Evolutionary conservation across 2,329 filamentous ascomycete genomes (phyloP).

Genomic region (Neonectria magnoliae): DNA sequence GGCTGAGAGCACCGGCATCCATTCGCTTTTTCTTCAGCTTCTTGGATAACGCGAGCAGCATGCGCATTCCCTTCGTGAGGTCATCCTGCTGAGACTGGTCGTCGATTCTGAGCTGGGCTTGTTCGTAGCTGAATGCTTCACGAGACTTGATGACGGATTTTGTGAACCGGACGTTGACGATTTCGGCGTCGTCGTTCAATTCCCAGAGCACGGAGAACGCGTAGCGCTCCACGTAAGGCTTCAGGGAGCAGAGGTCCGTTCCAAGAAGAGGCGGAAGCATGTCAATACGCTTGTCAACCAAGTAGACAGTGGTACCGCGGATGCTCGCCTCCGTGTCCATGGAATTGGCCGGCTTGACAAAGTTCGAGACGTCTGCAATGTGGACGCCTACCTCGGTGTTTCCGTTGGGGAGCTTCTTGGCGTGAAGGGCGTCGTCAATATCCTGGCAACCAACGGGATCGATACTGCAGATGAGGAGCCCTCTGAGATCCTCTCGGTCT

Average conservation of each 20-base stretch:
- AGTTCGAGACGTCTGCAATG: constrained; percentile 99
- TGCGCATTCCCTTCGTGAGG: constrained; percentile 88
- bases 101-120: constrained; percentile 93
- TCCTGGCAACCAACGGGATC: constrained; percentile 96
- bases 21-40: constrained; percentile 95
- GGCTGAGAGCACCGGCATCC: constrained; percentile 92
- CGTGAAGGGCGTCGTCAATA: constrained; percentile 97
- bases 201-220: constrained; percentile 92
- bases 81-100: constrained; percentile 88
- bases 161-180: constrained; percentile 87
- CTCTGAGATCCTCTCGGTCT: constrained; percentile 83
- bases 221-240: constrained; percentile 95
- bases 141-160: constrained; percentile 98
- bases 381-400: constrained; percentile 97
- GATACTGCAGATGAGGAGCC: constrained; percentile 94
- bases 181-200: constrained; percentile 83
- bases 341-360: constrained; percentile 94
- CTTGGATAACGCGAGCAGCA: constrained; percentile 87
- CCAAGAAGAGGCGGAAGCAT: constrained; percentile 98
- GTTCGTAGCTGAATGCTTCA: constrained; percentile 97
- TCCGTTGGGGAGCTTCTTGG: constrained; percentile 84
- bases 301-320: constrained; percentile 94
- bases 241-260: constrained; percentile 94
- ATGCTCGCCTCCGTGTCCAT: constrained; percentile 97
- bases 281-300: constrained; percentile 99